These are phyloP conservation scores for Cochlearia excelsa DNA, from an alignment of 345 rosid species.

Conservation along the genomic window DNA sequence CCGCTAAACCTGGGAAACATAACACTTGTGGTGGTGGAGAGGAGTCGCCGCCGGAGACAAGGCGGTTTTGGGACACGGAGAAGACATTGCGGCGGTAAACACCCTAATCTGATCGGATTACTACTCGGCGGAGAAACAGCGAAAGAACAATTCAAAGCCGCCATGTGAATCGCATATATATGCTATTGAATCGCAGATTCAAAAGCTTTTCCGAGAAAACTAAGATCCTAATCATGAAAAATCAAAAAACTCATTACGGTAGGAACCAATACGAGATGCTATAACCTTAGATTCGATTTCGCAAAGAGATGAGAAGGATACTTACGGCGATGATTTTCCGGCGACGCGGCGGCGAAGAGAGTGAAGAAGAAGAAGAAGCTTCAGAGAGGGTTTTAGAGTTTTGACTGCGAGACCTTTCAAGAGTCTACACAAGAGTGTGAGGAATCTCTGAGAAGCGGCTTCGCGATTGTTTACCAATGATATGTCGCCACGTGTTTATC, in stretches of 20 bases:
- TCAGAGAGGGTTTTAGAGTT: no score
- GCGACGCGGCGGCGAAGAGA: slow-evolving; percentile 19
- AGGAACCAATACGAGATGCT: background rate
- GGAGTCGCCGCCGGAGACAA: slow-evolving; percentile 15
- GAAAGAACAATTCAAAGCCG: slow-evolving; percentile 30
- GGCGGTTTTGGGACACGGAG: slow-evolving; percentile 20
- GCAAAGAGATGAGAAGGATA: background rate
- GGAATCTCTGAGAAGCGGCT: slow-evolving; percentile 26
- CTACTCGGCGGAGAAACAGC: slow-evolving; percentile 24
- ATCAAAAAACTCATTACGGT: slow-evolving; percentile 5
- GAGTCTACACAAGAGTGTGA: no score
- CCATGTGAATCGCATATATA: slow-evolving; percentile 25
- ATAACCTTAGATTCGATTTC: slow-evolving; percentile 15
- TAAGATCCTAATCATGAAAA: background rate
- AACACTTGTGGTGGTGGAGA: slow-evolving; percentile 12
- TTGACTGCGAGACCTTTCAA: no score
- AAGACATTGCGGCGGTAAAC: slow-evolving; percentile 29
- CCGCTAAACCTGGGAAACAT: slow-evolving; percentile 12
- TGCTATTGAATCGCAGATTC: slow-evolving; percentile 13
- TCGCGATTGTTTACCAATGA: slow-evolving; percentile 22
- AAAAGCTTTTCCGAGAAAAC: background rate
- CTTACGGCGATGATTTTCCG: slow-evolving; percentile 11
- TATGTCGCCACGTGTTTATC: slow-evolving; percentile 23
- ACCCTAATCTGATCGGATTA: slow-evolving; percentile 28
- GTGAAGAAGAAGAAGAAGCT: background rate